Evolutionary conservation across 495 filamentous ascomycete genomes (phyloP).

Genomic region (Annulohypoxylon moriforme): DNA sequence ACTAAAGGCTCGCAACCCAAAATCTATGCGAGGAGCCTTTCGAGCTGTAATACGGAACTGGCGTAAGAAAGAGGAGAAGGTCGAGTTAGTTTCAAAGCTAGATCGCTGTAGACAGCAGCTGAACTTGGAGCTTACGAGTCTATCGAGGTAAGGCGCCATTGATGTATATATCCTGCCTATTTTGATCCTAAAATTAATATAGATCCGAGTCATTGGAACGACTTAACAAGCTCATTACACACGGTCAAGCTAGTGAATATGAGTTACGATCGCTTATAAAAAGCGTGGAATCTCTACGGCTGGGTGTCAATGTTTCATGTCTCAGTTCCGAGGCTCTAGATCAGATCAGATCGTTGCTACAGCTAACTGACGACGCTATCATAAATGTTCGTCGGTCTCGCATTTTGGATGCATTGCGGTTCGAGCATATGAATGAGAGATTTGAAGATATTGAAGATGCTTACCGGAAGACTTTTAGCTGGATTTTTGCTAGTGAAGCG

Average conservation of each 20-base stretch:
- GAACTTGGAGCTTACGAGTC: conserved; percentile 27
- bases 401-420: conserved; percentile 37
- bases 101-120: conserved; percentile 38
- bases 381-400: conserved; percentile 19
- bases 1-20: conserved; percentile 41
- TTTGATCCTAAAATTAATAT: background rate
- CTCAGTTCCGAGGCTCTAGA: conserved; percentile 18
- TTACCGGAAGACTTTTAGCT: conserved; percentile 44
- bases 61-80: conserved; percentile 35
- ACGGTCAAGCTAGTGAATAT: conserved; percentile 20
- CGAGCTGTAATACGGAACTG: conserved; percentile 35
- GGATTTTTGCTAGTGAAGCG: conserved; percentile 40
- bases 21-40: conserved; percentile 34
- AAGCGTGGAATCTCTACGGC: conserved; percentile 37
- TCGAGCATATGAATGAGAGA: conserved; percentile 37
- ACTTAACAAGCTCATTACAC: conserved; percentile 14
- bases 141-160: conserved; percentile 28
- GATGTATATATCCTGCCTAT: background rate
- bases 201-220: conserved; percentile 26
- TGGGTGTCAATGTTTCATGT: conserved; percentile 28
- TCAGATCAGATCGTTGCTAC: conserved; percentile 35
- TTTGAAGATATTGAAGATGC: conserved; percentile 33
- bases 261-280: conserved; percentile 31
- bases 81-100: conserved; percentile 39
- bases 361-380: conserved; percentile 25